Evolutionary conservation across 345 rosid species (phyloP).

Genomic region (Salix purpurea): DNA sequence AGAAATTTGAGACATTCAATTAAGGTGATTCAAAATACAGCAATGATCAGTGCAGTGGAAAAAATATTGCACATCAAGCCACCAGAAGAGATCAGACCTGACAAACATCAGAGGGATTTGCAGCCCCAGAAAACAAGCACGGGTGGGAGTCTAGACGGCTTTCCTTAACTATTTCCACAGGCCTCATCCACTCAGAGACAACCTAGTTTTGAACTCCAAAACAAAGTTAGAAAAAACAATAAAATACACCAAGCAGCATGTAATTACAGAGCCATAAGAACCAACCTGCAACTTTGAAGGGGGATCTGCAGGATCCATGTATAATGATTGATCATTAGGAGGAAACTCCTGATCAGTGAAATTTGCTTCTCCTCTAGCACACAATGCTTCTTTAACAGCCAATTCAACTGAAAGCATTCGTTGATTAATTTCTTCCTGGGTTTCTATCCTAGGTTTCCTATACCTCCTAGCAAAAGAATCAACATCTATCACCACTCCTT

Average conservation of each 20-base stretch:
- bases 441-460: slow-evolving; percentile 92
- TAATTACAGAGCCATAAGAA: slow-evolving; percentile 15
- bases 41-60: slow-evolving; percentile 8
- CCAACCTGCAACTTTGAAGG: slow-evolving; percentile 85
- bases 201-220: slow-evolving; percentile 46
- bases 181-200: slow-evolving; percentile 98
- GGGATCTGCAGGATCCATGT: slow-evolving; percentile 73
- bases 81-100: slow-evolving; percentile 55
- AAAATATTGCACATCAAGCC: slow-evolving; percentile 4
- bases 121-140: slow-evolving; percentile 87
- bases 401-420: slow-evolving; percentile 94
- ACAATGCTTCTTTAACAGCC: slow-evolving; percentile 96
- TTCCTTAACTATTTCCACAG: slow-evolving; percentile 74
- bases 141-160: slow-evolving; percentile 53
- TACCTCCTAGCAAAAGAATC: slow-evolving; percentile 91
- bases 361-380: slow-evolving; percentile 73
- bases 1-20: slow-evolving; percentile 8
- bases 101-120: slow-evolving; percentile 98
- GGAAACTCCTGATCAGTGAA: slow-evolving; percentile 99
- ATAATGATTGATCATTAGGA: slow-evolving; percentile 86
- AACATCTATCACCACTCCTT: slow-evolving; percentile 52
- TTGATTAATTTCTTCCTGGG: slow-evolving; percentile 90
- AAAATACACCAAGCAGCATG: slow-evolving; percentile 7
- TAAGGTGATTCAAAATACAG: slow-evolving; percentile 9
- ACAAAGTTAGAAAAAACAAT: slow-evolving; percentile 19